Evolutionary conservation across 108 stramenopile species (phyloP).

Genomic region (Epithemia pelagica): DNA sequence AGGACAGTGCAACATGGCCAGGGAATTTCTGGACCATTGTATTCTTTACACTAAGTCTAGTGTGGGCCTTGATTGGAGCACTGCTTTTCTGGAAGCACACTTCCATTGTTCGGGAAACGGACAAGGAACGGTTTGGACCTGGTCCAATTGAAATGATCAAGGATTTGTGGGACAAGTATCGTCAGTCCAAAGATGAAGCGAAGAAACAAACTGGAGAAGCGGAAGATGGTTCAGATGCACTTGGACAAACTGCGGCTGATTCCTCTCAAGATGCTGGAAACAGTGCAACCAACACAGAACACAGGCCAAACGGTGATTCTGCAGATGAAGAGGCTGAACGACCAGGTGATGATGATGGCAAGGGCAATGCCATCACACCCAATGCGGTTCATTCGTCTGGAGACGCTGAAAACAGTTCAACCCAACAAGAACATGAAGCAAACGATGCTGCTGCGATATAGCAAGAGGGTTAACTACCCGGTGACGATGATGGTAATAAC

Average conservation of each 20-base stretch:
- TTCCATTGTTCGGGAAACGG: not conserved
- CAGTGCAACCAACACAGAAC: too few relatives aligned
- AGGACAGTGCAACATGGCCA: conserved; percentile 1
- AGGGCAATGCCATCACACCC: too few relatives aligned
- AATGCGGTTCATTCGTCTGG: too few relatives aligned
- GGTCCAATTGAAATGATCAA: not conserved
- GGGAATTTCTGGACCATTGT: conserved; percentile 22
- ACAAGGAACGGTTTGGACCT: not conserved
- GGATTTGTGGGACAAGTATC: not conserved
- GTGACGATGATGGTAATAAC: too few relatives aligned
- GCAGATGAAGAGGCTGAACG: conserved; percentile 46
- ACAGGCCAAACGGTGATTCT: too few relatives aligned
- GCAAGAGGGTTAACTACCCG: too few relatives aligned
- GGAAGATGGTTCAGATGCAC: too few relatives aligned
- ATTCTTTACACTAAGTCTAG: conserved; percentile 15
- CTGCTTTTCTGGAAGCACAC: not conserved
- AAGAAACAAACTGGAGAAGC: too few relatives aligned
- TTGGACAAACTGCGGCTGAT: conserved; percentile 35
- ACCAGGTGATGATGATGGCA: conserved; percentile 52
- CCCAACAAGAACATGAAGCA: too few relatives aligned
- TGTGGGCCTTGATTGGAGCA: conserved; percentile 8
- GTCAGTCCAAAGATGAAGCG: too few relatives aligned
- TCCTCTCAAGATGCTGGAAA: conserved; percentile 49
- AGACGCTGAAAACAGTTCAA: too few relatives aligned
- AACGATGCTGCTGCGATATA: too few relatives aligned